A percentile compares a stretch with the other conserved stretches of the same genome.
Evolutionary conservation across 768 basidiomycete species (phyloP).

Genomic region (Cyathus striatus): DNA sequence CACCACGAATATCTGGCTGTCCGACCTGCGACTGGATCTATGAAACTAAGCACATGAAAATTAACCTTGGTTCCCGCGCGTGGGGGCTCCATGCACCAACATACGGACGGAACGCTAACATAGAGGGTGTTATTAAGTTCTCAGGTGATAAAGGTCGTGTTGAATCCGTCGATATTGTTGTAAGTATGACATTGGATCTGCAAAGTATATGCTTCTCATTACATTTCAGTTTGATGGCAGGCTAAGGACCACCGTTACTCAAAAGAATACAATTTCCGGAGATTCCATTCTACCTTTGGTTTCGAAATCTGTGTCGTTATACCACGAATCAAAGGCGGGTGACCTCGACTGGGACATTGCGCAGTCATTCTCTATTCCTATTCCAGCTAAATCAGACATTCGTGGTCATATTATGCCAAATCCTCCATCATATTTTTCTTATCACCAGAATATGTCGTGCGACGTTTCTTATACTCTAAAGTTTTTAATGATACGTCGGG

Average conservation of each 20-base stretch:
- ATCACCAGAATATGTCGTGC: constrained; percentile 21
- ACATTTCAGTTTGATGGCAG: constrained; percentile 29
- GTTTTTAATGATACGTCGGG: constrained; percentile 33
- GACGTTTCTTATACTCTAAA: constrained; percentile 30
- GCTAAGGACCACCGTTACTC: constrained; percentile 23
- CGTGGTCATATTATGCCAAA: constrained; percentile 18
- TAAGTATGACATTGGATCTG: constrained; percentile 13
- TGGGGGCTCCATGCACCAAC: constrained; percentile 32
- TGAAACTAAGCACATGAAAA: constrained; percentile 30
- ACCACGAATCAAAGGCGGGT: constrained; percentile 13
- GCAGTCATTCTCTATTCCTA: constrained; percentile 30
- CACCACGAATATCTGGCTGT: constrained; percentile 15
- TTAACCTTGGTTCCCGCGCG: constrained; percentile 34
- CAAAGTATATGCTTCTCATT: neutral
- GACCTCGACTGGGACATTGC: constrained; percentile 18
- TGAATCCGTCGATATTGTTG: constrained; percentile 30
- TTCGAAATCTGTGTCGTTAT: constrained; percentile 19
- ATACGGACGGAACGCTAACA: constrained; percentile 34
- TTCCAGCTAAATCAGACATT: constrained; percentile 27
- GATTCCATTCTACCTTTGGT: constrained; percentile 20
- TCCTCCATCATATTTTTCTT: constrained; percentile 30
- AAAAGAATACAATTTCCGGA: constrained; percentile 18
- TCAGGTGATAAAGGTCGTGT: constrained; percentile 28
- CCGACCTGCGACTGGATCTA: constrained; percentile 28
- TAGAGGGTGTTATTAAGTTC: constrained; percentile 34